Evolutionary conservation across 257 asterid species (phyloP), one percentile per base, ranked within the genome.

Genomic region (Solanum pimpinellifolium): DNA sequence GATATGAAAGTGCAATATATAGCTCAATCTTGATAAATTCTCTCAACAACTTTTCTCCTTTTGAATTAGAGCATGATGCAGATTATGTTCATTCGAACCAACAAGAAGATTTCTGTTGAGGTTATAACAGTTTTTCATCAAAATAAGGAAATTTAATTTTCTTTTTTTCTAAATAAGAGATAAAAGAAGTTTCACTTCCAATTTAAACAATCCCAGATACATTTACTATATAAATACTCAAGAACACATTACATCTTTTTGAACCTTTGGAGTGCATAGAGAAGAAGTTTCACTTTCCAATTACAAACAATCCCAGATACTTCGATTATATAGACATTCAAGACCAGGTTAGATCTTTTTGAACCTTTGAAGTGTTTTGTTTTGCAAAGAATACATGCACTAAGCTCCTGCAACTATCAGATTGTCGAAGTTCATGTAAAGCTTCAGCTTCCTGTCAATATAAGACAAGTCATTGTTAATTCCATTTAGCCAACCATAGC

Each of bases 381-480:
- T 91, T 93, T 44, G 96, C 93, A 42, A 92, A 93, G 93, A 93
- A 93, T 75, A 89, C 72, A 69, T 93, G 93, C 88, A 93, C 88
- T 35, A 93, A 86, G 84, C 94, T 91, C 90, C 88, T 90, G 92
- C 96, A 92, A 75, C 93, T 90, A 83, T 85, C 88, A 75, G 96
- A 92, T 85, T 92, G 94, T 46, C 94, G 93, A 90, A 93, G 94
- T 86, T 92, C 94, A 27, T 90, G 88, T 72, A 93, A 83, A 86
- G 93, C 94, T 90, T 91, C 91, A 33, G 93, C 92, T 90, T 92
- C 96, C 96, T 93, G 92, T 77, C 46, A 87, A 70, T 16, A 42
- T 83, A 86, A 72, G 74, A 84, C 49, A 87, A 85, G 82, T 86
- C 11, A 49, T 78, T 12, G 35, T 56, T 23, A 41, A 41, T 75